These are phyloP conservation scores for Quillaja saponaria DNA, from an alignment of 306 rosid species.

Conservation along the genomic window DNA sequence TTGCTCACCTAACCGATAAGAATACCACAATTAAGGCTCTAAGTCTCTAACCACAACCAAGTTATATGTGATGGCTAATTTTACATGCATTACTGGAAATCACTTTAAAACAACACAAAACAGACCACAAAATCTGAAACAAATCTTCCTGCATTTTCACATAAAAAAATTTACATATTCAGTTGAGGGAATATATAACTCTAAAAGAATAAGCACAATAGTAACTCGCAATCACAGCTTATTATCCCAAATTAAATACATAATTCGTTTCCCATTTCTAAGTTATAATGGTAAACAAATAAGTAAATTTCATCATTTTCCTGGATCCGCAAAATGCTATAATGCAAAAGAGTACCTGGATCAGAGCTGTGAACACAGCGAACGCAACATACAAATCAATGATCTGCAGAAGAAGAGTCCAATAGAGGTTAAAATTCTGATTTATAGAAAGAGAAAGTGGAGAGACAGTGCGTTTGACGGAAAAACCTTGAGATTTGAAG, in stretches of 20 bases:
- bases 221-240: too few species aligned
- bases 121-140: too few species aligned
- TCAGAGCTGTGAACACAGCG: constrained; percentile 73
- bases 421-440: constrained; percentile 20
- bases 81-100: too few species aligned
- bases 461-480: constrained; percentile 3
- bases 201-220: too few species aligned
- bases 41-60: too few species aligned
- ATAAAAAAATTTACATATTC: too few species aligned
- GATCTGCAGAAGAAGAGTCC: constrained; percentile 46
- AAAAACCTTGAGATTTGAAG: constrained; percentile 67
- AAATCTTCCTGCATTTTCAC: too few species aligned
- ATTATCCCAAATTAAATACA: neutral
- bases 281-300: neutral
- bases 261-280: neutral
- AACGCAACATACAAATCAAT: constrained; percentile 78
- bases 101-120: too few species aligned
- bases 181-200: too few species aligned
- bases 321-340: constrained; percentile 20
- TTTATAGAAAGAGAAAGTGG: neutral
- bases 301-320: neutral
- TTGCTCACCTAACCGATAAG: too few species aligned
- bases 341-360: constrained; percentile 58
- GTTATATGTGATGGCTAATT: too few species aligned
- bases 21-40: too few species aligned